Evolutionary conservation across 441 rosid species (phyloP).

Genomic region (Brassica hybrid): DNA sequence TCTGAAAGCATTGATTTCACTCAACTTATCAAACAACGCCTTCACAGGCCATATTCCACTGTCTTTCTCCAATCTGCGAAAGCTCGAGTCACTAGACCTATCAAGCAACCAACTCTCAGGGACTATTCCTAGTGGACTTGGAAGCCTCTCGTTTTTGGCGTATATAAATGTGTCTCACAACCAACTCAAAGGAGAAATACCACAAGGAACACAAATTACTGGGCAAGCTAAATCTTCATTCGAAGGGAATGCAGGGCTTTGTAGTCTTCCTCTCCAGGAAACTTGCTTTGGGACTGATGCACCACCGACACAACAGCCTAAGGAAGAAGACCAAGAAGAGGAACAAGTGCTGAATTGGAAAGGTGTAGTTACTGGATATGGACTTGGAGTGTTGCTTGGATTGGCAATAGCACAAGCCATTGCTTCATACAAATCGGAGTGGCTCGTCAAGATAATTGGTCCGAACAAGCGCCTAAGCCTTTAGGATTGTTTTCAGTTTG

Average conservation of each 20-base stretch:
- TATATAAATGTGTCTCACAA: background rate
- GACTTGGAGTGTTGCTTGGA: background rate
- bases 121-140: background rate
- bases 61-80: background rate
- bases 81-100: background rate
- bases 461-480: background rate
- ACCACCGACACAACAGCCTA: background rate
- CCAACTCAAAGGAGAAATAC: background rate
- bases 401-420: background rate
- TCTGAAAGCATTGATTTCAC: background rate
- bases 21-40: background rate
- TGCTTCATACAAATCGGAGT: background rate
- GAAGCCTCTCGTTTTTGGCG: background rate
- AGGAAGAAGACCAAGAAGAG: background rate
- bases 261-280: background rate
- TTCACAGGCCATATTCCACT: background rate
- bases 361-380: background rate
- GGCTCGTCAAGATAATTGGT: background rate
- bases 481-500: background rate
- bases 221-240: background rate
- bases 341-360: background rate
- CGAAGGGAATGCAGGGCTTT: background rate
- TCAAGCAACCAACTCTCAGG: background rate
- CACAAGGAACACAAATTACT: background rate
- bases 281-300: background rate